phyloP scores from a whole-genome alignment of 2,329 filamentous ascomycete species.

The Phoma sp. region DNA sequence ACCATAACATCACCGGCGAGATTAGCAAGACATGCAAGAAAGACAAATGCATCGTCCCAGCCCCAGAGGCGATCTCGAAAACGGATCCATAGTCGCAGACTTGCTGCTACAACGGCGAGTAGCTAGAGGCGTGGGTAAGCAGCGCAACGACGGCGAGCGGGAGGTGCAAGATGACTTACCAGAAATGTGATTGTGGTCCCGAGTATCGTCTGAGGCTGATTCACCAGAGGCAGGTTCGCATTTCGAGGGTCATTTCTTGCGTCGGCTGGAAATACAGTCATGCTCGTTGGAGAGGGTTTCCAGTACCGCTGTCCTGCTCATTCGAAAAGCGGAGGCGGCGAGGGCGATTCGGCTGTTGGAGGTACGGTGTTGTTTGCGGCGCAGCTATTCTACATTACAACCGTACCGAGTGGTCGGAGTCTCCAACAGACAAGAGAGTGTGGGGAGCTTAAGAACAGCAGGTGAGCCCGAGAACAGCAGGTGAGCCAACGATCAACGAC shows the following conservation, averaged over 20 bases:
- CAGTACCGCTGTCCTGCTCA: neutral
- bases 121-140: slow-evolving; percentile 23
- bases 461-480: slow-evolving; percentile 1
- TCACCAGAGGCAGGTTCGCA: slow-evolving; percentile 36
- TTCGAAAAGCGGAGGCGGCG: neutral
- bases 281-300: slow-evolving; percentile 2
- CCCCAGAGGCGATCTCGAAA: slow-evolving; percentile 38
- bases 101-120: slow-evolving; percentile 34
- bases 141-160: neutral
- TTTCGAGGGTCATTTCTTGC: slow-evolving; percentile 34
- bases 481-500: slow-evolving; percentile 3
- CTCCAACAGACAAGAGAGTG: neutral
- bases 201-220: slow-evolving; percentile 38
- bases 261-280: slow-evolving; percentile 14
- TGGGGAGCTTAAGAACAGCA: slow-evolving; percentile 2
- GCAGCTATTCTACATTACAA: slow-evolving; percentile 1
- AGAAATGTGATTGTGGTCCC: slow-evolving; percentile 38
- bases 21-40: slow-evolving; percentile 34
- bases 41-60: slow-evolving; percentile 47
- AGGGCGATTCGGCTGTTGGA: neutral
- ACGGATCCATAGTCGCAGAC: slow-evolving; percentile 41
- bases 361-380: neutral
- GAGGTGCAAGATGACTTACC: slow-evolving; percentile 25
- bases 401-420: neutral
- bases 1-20: slow-evolving; percentile 37